These are phyloP conservation scores for Tulasnella sp. DNA, from an alignment of 768 basidiomycete species.

Conservation along the genomic window DNA sequence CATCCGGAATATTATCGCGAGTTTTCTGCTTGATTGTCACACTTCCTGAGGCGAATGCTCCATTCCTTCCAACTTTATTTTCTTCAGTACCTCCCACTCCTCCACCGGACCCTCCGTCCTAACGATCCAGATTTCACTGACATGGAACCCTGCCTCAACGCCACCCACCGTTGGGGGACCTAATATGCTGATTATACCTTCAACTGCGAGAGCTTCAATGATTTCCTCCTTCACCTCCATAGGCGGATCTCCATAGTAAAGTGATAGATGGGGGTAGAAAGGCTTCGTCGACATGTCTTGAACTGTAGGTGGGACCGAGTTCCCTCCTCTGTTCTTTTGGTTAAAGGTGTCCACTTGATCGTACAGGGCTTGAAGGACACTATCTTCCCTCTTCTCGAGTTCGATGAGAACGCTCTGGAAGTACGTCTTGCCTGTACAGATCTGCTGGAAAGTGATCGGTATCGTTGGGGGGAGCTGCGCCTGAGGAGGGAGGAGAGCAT, in stretches of 20 bases:
- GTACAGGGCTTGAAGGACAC: constrained; percentile 25
- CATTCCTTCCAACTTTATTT: constrained; percentile 23
- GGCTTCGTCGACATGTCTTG: constrained; percentile 12
- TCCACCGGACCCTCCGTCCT: constrained; percentile 34
- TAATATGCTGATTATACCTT: constrained; percentile 5
- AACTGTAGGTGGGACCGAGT: background rate
- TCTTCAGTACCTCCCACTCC: constrained; percentile 36
- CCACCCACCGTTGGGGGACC: constrained; percentile 31
- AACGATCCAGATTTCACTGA: constrained; percentile 35
- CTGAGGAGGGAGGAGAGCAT: background rate
- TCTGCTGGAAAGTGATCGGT: constrained; percentile 30
- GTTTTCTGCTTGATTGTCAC: background rate
- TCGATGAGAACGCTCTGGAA: constrained; percentile 35
- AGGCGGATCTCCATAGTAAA: constrained; percentile 36
- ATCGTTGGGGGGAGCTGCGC: constrained; percentile 25
- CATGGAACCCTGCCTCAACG: constrained; percentile 25
- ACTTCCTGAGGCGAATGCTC: background rate
- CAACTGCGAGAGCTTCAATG: constrained; percentile 18
- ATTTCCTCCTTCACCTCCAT: constrained; percentile 34
- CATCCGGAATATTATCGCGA: background rate
- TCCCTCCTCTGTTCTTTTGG: background rate
- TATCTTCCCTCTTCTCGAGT: constrained; percentile 3
- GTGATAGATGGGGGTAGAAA: constrained; percentile 36
- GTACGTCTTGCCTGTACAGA: constrained; percentile 32
- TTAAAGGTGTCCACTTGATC: background rate